These are phyloP conservation scores for Acacia acuminata DNA, from an alignment of 306 rosid species.

Conservation along the genomic window DNA sequence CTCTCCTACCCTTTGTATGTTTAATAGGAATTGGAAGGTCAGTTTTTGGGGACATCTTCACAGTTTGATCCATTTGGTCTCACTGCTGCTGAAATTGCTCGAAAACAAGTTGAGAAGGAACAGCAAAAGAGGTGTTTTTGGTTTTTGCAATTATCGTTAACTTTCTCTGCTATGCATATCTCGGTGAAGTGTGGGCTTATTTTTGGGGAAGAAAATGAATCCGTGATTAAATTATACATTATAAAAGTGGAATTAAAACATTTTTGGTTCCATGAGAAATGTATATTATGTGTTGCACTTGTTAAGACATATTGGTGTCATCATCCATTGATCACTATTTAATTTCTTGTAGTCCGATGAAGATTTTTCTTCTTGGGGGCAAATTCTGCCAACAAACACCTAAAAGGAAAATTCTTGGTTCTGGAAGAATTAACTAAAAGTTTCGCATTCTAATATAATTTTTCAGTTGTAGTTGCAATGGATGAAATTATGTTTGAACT, in stretches of 20 bases:
- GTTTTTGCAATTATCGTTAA: conserved; percentile 25
- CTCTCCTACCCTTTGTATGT: conserved; percentile 23
- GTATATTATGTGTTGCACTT: background rate
- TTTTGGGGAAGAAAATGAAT: background rate
- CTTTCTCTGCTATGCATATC: background rate
- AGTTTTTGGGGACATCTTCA: conserved; percentile 69
- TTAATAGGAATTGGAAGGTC: conserved; percentile 82
- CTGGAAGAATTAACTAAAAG: background rate
- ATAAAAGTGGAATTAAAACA: background rate
- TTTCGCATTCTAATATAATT: background rate
- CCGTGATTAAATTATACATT: background rate
- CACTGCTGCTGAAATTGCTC: conserved; percentile 84
- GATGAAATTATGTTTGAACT: conserved; percentile 21
- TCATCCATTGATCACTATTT: background rate
- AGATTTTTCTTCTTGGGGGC: background rate
- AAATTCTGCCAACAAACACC: background rate
- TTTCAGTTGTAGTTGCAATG: background rate
- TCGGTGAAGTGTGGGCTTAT: background rate
- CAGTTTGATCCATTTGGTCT: conserved; percentile 95
- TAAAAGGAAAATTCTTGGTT: background rate
- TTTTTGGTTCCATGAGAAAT: conserved; percentile 15
- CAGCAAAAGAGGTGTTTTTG: conserved; percentile 74
- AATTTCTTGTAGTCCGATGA: background rate
- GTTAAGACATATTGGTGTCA: background rate
- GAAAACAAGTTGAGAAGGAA: conserved; percentile 87